Percentiles rank a stretch among this genome's conserved stretches.
Evolutionary conservation across 2,329 filamentous ascomycete genomes (phyloP).

Genomic region (Didymella exigua): DNA sequence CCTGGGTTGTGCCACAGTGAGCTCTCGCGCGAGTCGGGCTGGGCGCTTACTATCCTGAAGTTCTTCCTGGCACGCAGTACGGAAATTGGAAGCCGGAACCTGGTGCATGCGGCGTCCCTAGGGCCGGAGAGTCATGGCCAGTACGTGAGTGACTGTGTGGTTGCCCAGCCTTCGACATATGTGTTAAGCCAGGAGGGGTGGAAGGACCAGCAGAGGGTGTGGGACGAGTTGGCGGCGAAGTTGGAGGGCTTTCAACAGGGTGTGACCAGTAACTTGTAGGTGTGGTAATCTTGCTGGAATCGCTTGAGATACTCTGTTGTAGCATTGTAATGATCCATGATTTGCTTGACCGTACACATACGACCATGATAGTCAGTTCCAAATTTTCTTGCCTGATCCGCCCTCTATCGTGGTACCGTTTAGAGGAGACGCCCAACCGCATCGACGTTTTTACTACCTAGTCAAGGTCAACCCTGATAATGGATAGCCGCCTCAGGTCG

Average conservation of each 20-base stretch:
- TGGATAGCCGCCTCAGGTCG: too few species aligned
- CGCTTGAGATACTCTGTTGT: background rate
- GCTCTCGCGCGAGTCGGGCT: conserved; percentile 40
- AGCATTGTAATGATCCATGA: background rate
- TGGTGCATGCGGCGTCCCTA: conserved; percentile 45
- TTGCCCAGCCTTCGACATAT: conserved; percentile 36
- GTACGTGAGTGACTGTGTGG: conserved; percentile 47
- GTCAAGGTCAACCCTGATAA: too few species aligned
- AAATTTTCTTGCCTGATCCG: too few species aligned
- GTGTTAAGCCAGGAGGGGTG: conserved; percentile 48
- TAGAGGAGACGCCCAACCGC: too few species aligned
- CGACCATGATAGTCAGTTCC: too few species aligned
- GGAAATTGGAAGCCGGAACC: conserved; percentile 48
- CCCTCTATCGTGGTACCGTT: too few species aligned
- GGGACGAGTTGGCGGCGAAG: conserved; percentile 48
- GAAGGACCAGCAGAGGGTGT: conserved; percentile 45
- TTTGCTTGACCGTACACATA: background rate
- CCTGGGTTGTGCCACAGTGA: conserved; percentile 18
- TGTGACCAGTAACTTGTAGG: conserved; percentile 24
- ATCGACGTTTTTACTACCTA: too few species aligned
- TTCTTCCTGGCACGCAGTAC: conserved; percentile 27
- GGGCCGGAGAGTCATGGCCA: conserved; percentile 50
- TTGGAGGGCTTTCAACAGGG: conserved; percentile 47
- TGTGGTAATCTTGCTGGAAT: background rate
- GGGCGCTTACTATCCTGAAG: conserved; percentile 20